Conservation (phyloP, 495 filamentous ascomycete genomes). For the Halenospora varia region DNA sequence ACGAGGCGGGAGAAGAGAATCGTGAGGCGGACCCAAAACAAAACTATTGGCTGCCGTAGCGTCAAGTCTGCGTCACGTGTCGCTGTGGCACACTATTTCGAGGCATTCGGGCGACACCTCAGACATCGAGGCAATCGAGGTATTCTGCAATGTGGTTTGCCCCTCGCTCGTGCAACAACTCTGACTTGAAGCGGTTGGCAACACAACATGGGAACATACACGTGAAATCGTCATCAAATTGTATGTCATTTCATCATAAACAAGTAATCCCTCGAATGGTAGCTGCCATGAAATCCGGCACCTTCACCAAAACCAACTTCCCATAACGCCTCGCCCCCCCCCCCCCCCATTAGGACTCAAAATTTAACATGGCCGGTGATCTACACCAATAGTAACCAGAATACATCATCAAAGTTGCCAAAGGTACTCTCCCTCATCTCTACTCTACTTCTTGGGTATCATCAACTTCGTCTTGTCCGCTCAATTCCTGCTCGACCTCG, state of each 20-base stretch:
- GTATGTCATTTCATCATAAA: not conserved
- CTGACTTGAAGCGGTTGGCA: too few species aligned
- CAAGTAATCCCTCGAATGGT: not conserved
- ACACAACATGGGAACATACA: too few species aligned
- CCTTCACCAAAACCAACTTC: not conserved
- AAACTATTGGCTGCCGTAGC: not conserved
- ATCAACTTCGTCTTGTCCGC: conserved; percentile 43
- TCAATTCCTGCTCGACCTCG: conserved; percentile 82
- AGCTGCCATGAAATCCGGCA: not conserved
- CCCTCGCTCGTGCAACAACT: too few species aligned
- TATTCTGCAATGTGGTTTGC: too few species aligned
- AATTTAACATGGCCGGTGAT: conserved; percentile 1
- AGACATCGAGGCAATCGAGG: too few species aligned
- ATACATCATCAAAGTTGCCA: not conserved
- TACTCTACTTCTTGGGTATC: conserved; percentile 29
- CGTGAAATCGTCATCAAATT: not conserved
- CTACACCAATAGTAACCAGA: not conserved
- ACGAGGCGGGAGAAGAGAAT: not conserved
- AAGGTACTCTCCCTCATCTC: conserved; percentile 3
- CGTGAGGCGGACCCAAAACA: not conserved
- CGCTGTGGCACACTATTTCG: too few species aligned
- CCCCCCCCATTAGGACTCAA: not conserved
- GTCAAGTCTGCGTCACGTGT: not conserved
- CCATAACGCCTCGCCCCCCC: conserved; percentile 1
- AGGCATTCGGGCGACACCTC: too few species aligned